Base-by-base conservation (phyloP, 176 grass and related monocot genomes). In the Tillandsia leiboldiana region DNA sequence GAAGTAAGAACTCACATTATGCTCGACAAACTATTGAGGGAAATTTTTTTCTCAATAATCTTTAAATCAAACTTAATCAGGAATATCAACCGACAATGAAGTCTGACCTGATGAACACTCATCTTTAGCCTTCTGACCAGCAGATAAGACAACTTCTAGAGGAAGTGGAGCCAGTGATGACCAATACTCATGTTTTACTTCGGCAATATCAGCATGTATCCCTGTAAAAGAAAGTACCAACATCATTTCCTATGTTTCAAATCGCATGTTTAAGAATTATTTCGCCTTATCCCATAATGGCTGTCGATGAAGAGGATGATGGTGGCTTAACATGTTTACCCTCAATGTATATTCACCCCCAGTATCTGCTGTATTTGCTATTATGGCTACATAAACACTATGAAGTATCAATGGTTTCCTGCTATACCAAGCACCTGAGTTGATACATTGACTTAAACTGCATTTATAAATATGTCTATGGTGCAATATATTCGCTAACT, bases 151-250 rank as follows among this genome's bases (percentile, higher is more conserved):
- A 57, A 82, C 86, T 85, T 97, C 86, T 73, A 97, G 79, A 63
- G 93, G 78, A 79, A 81, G 84, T 26, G 93, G 78, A 65, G 84
- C 84, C 72, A 92, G 70, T 50, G 86, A 79, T 61, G 79, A 97
- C 93, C 93, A 97, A 24, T 81, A 85, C 61, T 92, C 93, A 79
- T 85, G 81, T 68, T 92, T 97, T 67, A 78, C 81, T 75, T 81
- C 93, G 72, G 89, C 86, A 71, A 97, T 78, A 85, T 97, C 93
- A 85, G 86, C 81, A 85, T 83, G 72, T 90, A 97, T 90, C 11
- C 86, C 93, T 97, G 64, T 47, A 2, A 78, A 65, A 22, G 51
- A 52, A 66, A 51, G 10, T 61, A 20, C 22, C 56, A 61, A 61
- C 4, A n/a, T 8, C 15, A 61, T 18, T 59, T 59, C 5, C 54